Base-by-base conservation (phyloP, 106 monocot genomes). In the Amphibolis antarctica region DNA sequence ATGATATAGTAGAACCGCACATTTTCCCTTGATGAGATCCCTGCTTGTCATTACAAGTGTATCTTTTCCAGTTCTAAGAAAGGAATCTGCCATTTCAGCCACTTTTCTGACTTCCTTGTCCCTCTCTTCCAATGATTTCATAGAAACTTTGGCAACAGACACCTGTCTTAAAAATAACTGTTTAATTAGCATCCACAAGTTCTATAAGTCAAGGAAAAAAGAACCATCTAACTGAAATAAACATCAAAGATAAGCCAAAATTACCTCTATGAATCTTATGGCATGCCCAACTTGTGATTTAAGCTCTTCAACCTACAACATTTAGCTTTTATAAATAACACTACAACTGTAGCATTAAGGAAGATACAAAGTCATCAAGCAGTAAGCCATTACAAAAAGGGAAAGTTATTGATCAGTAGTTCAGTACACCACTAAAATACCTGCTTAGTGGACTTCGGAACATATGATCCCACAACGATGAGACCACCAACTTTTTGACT, bases 361-460 rank as follows among this genome's bases (percentile, higher is more conserved):
- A 27, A 25, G 9, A 29, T n/a, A n/a, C n/a, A n/a, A n/a, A n/a
- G n/a, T n/a, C n/a, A n/a, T n/a, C n/a, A n/a, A n/a, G n/a, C n/a
- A n/a, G n/a, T n/a, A n/a, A n/a, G n/a, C n/a, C n/a, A n/a, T n/a
- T n/a, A 14, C 15, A 10, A 4, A 56, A 56, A 26, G 12, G 27
- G 5, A 56, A 12, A 10, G 24, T 27, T 15, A 25, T 3, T 12
- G 28, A 25, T 13, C 19, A 44, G 36, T 36, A 36, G 28, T 12
- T 13, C 19, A 44, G 36, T 36, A 36, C 7, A 7, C 36, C 36
- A 36, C 36, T 36, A 36, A 36, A 36, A 36, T 27, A 86, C 94
- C 89, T 96, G 94, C 71, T 86, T 96, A 43, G 94, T 86, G 22
- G 89, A 89, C 73, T 96, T 96, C 53, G 94, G 94, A 64, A 96